These are phyloP conservation scores for Talaromyces sp. DNA, from an alignment of 2,329 filamentous ascomycete species.

Conservation along the genomic window DNA sequence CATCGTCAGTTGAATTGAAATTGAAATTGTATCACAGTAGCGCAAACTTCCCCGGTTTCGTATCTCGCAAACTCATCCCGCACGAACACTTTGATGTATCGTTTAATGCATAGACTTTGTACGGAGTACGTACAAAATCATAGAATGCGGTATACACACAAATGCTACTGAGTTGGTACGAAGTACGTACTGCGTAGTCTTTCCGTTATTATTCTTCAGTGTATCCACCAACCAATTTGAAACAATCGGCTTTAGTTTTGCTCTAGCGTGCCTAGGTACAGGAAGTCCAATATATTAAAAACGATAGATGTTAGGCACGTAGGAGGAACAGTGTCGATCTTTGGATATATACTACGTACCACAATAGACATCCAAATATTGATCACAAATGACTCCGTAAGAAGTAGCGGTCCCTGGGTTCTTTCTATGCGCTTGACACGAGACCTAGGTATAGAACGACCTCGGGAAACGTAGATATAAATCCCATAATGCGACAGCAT, in stretches of 20 bases:
- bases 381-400: neutral
- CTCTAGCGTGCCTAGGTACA: neutral
- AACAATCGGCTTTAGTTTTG: neutral
- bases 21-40: neutral
- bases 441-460: neutral
- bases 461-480: neutral
- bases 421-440: neutral
- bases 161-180: neutral
- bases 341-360: slow-evolving; percentile 2
- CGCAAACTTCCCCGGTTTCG: neutral
- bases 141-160: neutral
- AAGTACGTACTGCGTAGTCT: neutral
- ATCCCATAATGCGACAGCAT: neutral
- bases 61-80: too few species aligned
- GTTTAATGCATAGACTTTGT: neutral
- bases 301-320: neutral
- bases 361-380: neutral
- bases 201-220: neutral
- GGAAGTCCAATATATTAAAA: neutral
- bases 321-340: neutral
- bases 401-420: neutral
- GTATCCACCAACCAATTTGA: neutral
- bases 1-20: neutral
- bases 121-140: too few species aligned
- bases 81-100: neutral